phyloP scores from a whole-genome alignment of 2,329 filamentous ascomycete species.

The Ceratocystis lukuohia region DNA sequence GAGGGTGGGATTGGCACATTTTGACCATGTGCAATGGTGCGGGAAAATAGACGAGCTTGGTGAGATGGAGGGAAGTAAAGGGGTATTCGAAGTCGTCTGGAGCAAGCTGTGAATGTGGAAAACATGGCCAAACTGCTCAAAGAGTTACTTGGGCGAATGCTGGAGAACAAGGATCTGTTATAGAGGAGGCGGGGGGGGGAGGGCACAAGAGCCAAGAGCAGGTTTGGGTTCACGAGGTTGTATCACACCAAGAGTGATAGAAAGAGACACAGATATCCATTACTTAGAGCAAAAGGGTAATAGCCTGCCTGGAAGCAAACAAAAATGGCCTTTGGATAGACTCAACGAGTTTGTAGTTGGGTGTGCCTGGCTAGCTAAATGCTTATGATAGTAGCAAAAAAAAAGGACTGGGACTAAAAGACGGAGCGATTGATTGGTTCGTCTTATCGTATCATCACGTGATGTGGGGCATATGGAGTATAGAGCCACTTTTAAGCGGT shows the following conservation, averaged over 20 bases:
- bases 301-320: neutral
- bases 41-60: neutral
- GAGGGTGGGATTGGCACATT: neutral
- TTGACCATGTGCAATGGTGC: neutral
- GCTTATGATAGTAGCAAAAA: neutral
- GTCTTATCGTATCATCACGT: conserved; percentile 15
- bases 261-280: conserved; percentile 1
- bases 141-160: neutral
- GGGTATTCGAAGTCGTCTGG: neutral
- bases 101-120: neutral
- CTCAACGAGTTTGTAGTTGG: neutral
- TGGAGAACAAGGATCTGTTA: neutral
- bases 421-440: neutral
- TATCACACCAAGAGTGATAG: conserved; percentile 7
- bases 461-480: conserved; percentile 10
- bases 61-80: neutral
- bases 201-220: neutral
- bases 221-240: neutral
- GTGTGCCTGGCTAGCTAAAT: neutral
- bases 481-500: conserved; percentile 1
- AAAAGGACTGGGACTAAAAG: neutral
- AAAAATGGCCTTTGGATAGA: neutral
- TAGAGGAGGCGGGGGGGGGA: neutral
- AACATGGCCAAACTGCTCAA: neutral
- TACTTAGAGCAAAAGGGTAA: neutral